Base-by-base conservation (phyloP, 1,139 yeast species). In the Pichia sp. region DNA sequence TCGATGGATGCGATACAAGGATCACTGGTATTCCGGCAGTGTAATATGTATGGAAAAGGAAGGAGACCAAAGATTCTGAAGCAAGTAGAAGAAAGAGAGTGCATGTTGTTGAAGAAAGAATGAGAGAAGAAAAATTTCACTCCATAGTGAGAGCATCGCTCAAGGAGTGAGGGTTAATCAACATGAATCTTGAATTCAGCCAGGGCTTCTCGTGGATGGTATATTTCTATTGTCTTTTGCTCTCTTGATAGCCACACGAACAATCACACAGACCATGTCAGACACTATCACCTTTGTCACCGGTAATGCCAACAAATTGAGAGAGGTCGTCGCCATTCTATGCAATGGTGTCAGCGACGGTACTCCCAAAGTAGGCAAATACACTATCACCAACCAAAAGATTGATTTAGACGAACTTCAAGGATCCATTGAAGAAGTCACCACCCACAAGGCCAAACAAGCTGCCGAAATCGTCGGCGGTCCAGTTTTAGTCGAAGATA, bases 401-500 rank as follows among this genome's bases (percentile, higher is more conserved):
- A 66, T 93, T 34, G 98, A 93, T 62, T 71, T 93, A 30, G 94
- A 84, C 48, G 99, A 94, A 68, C 68, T 93, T 42, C 99, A 94
- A 70, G 99, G 97, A 30, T 70, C 93, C 18, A 77, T 90, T 44
- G 85, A 84, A 42, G 85, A 86, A 50, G 93, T 94, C 32, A 86
- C 96, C 0, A 75, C 72, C 42, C 88, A 83, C 60, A 94, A 94
- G 67, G 91, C 96, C 46, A 67, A 71, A 56, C 72, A 81, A 34
- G 99, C 99, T 1, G 93, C 96, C 3, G 63, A 67, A 14, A 59
- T 73, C 4, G 65, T 72, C 27, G 45, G 59, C 14, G 91, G 90
- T 0, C 94, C 98, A 0, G 97, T 89, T 1, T 73, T 94, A 47
- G 96, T 91, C 3, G 99, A 94, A 63, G 99, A 94, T 61, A 94